Evolutionary conservation across 2,329 filamentous ascomycete genomes (phyloP), one percentile per base, ranked within the genome.

Genomic region (Fusarium vanettenii): DNA sequence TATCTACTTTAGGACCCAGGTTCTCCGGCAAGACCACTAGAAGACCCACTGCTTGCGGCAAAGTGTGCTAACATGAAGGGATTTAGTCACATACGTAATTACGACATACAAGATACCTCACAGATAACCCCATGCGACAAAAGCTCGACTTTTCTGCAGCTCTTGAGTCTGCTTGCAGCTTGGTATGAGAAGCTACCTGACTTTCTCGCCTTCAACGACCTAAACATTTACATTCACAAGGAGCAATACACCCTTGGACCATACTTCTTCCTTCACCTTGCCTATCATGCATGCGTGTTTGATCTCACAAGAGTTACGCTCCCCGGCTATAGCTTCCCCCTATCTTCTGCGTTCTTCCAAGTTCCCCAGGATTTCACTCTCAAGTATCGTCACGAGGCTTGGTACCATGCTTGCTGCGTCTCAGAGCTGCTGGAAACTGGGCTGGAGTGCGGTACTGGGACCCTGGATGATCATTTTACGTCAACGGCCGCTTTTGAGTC

Each of bases 151-250:
- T 63, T 63, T 39, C 18, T 52, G 7, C 60, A 31, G 14, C 60
- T 63, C 25, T 45, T 50, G 60, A 25, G 22, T 18, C 29, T 52
- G 16, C 29, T 37, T 6, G n/a, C 22, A 29, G 43, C 16, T 22
- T 63, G 60, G 60, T 63, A 63, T 29, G 16, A 37, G 8, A 27
- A 55, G 18, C 29, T 63, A 16, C 60, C 60, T 20, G 60, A 63
- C n/a, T 63, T 63, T 55, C 60, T 63, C 29, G 31, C 22, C 20
- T 52, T 50, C 43, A 63, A 52, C 13, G 60, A 63, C 18, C 18
- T 63, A 18, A 63, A 63, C 31, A 52, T 52, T 7, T 63, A 63
- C 16, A 63, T 63, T 16, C 60, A 63, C 22, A 29, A 63, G 18
- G 60, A 63, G 25, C 43, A 63, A 16, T 20, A 52, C 31, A 63